Conservation (phyloP, 768 basidiomycete species). For the Amanita polypyramis region DNA sequence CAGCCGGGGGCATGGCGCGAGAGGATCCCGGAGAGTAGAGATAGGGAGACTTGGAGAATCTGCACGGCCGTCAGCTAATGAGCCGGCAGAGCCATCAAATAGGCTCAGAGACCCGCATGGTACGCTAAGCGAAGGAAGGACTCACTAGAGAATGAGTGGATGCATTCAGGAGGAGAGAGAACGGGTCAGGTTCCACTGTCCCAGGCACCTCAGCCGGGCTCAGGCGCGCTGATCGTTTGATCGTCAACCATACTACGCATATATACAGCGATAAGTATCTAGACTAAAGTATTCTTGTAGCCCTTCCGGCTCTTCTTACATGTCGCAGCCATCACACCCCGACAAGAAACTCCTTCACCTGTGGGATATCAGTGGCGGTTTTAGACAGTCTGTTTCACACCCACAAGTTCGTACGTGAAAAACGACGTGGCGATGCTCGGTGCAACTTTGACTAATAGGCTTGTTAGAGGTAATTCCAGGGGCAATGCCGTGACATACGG, state of each 20-base stretch:
- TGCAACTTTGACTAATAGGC: slow-evolving; percentile 68
- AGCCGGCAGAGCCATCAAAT: no score
- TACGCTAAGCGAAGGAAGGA: no score
- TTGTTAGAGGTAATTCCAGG: not conserved
- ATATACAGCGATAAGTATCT: not conserved
- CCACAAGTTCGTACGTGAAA: slow-evolving; percentile 63
- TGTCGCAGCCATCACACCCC: slow-evolving; percentile 15
- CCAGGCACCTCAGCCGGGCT: not conserved
- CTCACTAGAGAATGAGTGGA: no score
- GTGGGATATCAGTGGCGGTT: slow-evolving; percentile 6
- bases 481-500: slow-evolving; percentile 37
- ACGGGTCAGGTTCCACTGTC: no score
- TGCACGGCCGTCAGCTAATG: no score
- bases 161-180: no score
- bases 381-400: slow-evolving; percentile 13
- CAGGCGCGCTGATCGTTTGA: not conserved
- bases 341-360: slow-evolving; percentile 31
- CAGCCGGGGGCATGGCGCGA: not conserved
- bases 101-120: no score
- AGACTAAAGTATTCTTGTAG: no score
- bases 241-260: not conserved
- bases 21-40: not conserved
- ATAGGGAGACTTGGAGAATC: not conserved
- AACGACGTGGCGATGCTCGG: slow-evolving; percentile 84
- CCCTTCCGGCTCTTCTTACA: no score